Base-by-base conservation (phyloP, 805 yeast genomes). In the Candida chauliodis region DNA sequence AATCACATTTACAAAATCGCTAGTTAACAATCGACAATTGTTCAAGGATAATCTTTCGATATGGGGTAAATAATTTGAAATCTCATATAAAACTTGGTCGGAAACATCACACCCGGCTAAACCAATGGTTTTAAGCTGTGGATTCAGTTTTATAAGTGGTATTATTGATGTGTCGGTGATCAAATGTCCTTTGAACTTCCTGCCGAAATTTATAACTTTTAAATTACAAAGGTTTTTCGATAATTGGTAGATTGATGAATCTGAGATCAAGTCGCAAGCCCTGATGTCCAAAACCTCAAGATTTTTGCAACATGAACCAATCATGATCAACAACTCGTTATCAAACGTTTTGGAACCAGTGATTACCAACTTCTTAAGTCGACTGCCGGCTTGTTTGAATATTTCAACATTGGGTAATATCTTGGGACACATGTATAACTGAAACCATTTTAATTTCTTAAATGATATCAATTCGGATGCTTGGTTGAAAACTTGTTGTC, bases 21-120 rank as follows among this genome's bases (percentile, higher is more conserved):
- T 71, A 13, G 85, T 74, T 24, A 85, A 53, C 17, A 58, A 51
- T 21, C 70, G 65, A 55, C 97, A 89, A 50, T 80, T 78, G 58
- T 89, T 89, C 36, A 89, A 56, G 6, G 95, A 83, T 15, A 89
- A 63, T 37, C 96, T 67, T 48, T 77, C 78, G 3, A 90, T 51
- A 1, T 55, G 50, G 16, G 79, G 79, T 40, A 67, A 56, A 37
- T 67, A 56, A 13, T 73, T 57, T 0, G 89, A 88, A 23, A 90
- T 60, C 50, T 84, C 90, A 95, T 95, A 87, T 11, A 90, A 64
- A 4, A 85, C 71, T 30, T 78, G 70, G 61, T 90, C 96, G 6
- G 85, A 77, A 14, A 90, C 73, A 30, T 75, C 69, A 57, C 96
- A 87, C 5, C 98, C 98, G 0, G 97, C 96, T 15, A 88, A 63